Evolutionary conservation across 768 basidiomycete species (phyloP), one percentile per base, ranked within the genome.

Genomic region (Lyophyllum decastes): DNA sequence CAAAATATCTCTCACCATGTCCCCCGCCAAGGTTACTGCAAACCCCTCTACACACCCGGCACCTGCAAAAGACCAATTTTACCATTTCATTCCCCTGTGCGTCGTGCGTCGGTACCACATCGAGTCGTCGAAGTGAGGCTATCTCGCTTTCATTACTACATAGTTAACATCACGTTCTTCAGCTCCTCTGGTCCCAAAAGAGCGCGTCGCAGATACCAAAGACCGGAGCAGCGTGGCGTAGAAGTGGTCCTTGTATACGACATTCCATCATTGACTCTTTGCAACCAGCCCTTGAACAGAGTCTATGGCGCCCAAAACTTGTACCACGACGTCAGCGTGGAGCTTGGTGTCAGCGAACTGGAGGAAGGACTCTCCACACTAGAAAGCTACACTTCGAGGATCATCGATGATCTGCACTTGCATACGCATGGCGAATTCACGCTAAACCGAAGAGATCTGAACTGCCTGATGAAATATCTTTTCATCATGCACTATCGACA

Each of bases 51-150:
- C 12, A 4, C 22, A 10, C 21, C 11, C 22, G 11, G 12, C 21
- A 8, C 7, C 6, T 24, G 22, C 44, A 24, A 84, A 82, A 82
- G 80, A 54, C 50, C 65, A 73, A 30, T 66, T 64, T 48, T 63
- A 68, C 17, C 67, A 65, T 61, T 54, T 54, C 35, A 67, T 65
- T 24, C 64, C 63, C 11, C 40, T 56, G 9, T 66, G 64, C 44
- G 64, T 68, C 34, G 46, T 68, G 51, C 55, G 64, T 21, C 55
- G 59, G 24, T 68, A 66, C 54, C 55, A 61, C 26, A 50, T 49
- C 43, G 49, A 52, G 4, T 52, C 58, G 21, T 49, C 54, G 24
- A 57, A 49, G 60, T 64, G 30, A 43, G 59, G 7, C 21, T 24
- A 10, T 45, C 11, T 8, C 41, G n/a, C 24, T 8, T 24, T 24